These are phyloP conservation scores for Dactylellina parvicollis DNA, from an alignment of 2,329 filamentous ascomycete species.

Conservation along the genomic window DNA sequence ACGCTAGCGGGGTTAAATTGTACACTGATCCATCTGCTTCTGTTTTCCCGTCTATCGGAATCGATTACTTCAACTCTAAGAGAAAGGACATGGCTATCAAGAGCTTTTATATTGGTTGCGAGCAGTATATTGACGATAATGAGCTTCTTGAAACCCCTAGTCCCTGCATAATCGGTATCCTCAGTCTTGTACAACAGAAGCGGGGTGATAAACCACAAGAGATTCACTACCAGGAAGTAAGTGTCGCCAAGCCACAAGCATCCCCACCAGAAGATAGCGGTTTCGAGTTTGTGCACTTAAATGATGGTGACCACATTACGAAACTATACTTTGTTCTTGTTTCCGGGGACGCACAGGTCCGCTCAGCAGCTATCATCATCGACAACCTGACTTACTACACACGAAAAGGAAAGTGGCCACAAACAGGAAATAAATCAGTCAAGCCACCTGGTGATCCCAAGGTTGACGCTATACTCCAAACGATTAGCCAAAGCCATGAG, in stretches of 20 bases:
- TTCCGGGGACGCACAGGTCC: slow-evolving; percentile 17
- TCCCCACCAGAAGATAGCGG: slow-evolving; percentile 12
- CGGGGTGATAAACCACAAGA: slow-evolving; percentile 27
- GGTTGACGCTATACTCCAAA: slow-evolving; percentile 24
- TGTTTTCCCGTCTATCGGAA: slow-evolving; percentile 39
- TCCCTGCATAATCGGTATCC: slow-evolving; percentile 28
- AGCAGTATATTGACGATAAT: slow-evolving; percentile 24
- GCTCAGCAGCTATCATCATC: slow-evolving; percentile 14
- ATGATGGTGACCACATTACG: slow-evolving; percentile 32
- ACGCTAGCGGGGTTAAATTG: slow-evolving; percentile 10
- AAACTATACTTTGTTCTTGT: slow-evolving; percentile 33
- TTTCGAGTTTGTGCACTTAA: slow-evolving; percentile 29
- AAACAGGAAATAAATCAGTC: slow-evolving; percentile 32
- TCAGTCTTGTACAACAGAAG: slow-evolving; percentile 27
- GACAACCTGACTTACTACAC: slow-evolving; percentile 46
- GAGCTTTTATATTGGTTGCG: slow-evolving; percentile 36
- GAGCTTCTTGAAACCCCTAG: slow-evolving; percentile 19
- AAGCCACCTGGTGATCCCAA: slow-evolving; percentile 1
- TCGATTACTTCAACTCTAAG: slow-evolving; percentile 34
- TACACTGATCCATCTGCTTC: slow-evolving; percentile 9
- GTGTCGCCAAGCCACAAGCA: slow-evolving; percentile 9
- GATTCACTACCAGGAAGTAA: slow-evolving; percentile 30
- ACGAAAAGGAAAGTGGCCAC: slow-evolving; percentile 31
- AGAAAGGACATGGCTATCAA: slow-evolving; percentile 41
- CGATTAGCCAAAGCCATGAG: slow-evolving; percentile 1